These are phyloP conservation scores for Diaporthe amygdali DNA, from an alignment of 2,329 filamentous ascomycete genomes.

Conservation along the genomic window DNA sequence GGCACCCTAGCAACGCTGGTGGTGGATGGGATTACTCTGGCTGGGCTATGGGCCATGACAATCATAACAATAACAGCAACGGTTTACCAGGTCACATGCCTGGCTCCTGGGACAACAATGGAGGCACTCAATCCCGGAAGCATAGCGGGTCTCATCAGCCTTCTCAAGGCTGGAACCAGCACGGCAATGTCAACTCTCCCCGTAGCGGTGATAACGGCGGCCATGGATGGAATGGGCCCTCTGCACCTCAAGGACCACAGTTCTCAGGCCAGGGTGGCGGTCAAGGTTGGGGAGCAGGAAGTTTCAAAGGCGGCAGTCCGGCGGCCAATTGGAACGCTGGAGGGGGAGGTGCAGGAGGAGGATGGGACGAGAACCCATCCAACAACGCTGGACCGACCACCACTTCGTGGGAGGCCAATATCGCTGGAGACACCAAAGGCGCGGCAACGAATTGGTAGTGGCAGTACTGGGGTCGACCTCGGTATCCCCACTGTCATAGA, in stretches of 20 bases:
- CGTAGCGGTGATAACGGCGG: neutral
- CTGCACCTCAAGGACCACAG: neutral
- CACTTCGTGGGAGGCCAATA: neutral
- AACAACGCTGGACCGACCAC: slow-evolving; percentile 14
- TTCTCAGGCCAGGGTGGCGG: neutral
- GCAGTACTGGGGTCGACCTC: neutral
- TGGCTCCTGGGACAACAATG: slow-evolving; percentile 7
- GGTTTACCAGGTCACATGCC: neutral
- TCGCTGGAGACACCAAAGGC: slow-evolving; percentile 17
- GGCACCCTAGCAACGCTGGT: neutral
- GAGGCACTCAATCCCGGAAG: neutral
- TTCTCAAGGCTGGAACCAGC: neutral
- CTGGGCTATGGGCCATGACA: neutral
- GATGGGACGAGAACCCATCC: slow-evolving; percentile 4
- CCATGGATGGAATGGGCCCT: neutral
- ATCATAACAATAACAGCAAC: neutral
- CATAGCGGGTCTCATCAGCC: neutral
- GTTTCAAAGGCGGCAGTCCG: neutral
- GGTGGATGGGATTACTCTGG: neutral
- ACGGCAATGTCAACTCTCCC: neutral
- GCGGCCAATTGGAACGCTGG: neutral
- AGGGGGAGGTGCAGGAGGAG: neutral
- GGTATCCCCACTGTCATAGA: neutral
- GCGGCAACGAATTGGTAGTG: slow-evolving; percentile 18
- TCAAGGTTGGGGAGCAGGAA: neutral